Percentiles rank a stretch among this genome's conserved stretches.
These are phyloP conservation scores for Podaxis pistillaris DNA, from an alignment of 768 basidiomycete species.

Conservation along the genomic window DNA sequence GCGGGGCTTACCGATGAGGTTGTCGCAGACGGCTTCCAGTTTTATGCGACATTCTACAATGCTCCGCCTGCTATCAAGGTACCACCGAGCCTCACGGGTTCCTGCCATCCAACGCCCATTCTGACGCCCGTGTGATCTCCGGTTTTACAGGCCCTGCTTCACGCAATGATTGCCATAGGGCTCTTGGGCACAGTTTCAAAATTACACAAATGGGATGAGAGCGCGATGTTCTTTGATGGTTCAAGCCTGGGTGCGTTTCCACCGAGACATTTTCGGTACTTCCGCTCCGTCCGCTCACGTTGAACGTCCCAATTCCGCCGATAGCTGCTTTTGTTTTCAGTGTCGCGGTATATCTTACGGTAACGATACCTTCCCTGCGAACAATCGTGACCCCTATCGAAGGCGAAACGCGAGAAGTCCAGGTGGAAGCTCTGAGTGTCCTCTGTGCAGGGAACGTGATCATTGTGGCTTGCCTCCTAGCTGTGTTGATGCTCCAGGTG, in stretches of 20 bases:
- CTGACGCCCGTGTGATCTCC: background rate
- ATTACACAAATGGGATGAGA: constrained; percentile 86
- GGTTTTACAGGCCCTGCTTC: constrained; percentile 69
- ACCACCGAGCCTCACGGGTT: constrained; percentile 18
- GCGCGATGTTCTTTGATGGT: constrained; percentile 94
- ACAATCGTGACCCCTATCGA: constrained; percentile 66
- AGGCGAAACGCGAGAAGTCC: constrained; percentile 60
- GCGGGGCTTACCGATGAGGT: constrained; percentile 56
- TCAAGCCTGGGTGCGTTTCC: constrained; percentile 69
- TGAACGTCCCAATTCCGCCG: constrained; percentile 1
- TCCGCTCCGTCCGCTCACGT: background rate
- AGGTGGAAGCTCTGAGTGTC: constrained; percentile 75
- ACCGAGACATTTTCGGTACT: constrained; percentile 1
- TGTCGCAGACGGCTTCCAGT: constrained; percentile 77
- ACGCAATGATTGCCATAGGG: constrained; percentile 80
- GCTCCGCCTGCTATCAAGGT: constrained; percentile 94
- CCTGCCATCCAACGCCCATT: background rate
- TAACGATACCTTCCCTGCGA: constrained; percentile 75
- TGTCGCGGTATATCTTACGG: constrained; percentile 78
- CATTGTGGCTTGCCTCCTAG: constrained; percentile 64
- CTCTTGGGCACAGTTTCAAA: constrained; percentile 75
- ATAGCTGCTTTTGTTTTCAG: constrained; percentile 74
- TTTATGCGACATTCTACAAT: constrained; percentile 91
- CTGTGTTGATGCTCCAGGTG: constrained; percentile 73
- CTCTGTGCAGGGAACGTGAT: constrained; percentile 88